phyloP scores from a whole-genome alignment of 2,329 filamentous ascomycete species.

The Phyllosticta citrichinensis region DNA sequence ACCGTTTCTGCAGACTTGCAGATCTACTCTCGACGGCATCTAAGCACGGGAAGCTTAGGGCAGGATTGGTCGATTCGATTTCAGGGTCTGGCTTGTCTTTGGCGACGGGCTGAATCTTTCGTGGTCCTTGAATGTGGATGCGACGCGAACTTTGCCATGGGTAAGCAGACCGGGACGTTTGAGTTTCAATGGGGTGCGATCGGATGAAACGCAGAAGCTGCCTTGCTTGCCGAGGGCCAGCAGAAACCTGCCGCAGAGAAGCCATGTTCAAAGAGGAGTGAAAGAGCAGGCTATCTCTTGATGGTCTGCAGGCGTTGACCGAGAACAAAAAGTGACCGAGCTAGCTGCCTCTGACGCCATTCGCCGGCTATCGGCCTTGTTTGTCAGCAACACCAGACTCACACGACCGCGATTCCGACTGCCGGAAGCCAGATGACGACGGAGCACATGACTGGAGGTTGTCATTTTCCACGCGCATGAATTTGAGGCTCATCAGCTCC shows the following conservation, averaged over 20 bases:
- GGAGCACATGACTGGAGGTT: slow-evolving; percentile 1
- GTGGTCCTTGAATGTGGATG: slow-evolving; percentile 2
- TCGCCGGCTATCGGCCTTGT: slow-evolving; percentile 5
- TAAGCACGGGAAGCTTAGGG: slow-evolving; percentile 32
- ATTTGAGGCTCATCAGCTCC: background rate
- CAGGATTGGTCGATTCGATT: slow-evolving; percentile 27
- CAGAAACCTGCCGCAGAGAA: background rate
- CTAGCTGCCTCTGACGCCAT: slow-evolving; percentile 6
- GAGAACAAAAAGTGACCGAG: slow-evolving; percentile 3
- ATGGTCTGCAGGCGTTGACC: background rate
- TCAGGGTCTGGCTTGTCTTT: slow-evolving; percentile 14
- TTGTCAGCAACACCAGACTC: slow-evolving; percentile 5
- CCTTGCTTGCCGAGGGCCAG: background rate
- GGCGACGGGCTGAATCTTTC: background rate
- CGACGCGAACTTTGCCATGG: slow-evolving; percentile 1
- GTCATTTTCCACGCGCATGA: background rate
- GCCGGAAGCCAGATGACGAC: background rate
- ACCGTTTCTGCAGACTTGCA: slow-evolving; percentile 59
- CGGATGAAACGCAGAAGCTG: slow-evolving; percentile 7
- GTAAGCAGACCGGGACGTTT: background rate
- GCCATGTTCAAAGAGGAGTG: background rate
- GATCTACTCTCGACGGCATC: slow-evolving; percentile 39
- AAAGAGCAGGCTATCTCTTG: background rate
- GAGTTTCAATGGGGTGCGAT: background rate
- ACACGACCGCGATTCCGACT: background rate